These are phyloP conservation scores for Pythium monospermum DNA, from an alignment of 352 stramenopile genomes.

Conservation along the genomic window DNA sequence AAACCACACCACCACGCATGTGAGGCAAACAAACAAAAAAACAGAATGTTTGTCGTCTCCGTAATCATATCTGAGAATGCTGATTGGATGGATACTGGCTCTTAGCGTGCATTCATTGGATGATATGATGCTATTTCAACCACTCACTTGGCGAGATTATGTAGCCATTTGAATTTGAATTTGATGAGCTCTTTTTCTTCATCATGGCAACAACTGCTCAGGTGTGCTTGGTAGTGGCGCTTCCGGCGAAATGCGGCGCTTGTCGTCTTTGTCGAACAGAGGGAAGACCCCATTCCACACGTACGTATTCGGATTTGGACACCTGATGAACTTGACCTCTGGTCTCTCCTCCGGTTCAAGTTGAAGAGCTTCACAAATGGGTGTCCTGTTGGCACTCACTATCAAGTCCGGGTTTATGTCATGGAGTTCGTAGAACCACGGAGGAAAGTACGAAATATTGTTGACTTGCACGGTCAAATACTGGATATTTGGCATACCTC, in stretches of 20 bases:
- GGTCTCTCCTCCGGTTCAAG: not conserved
- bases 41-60: conserved; percentile 9
- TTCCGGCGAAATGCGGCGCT: conserved; percentile 5
- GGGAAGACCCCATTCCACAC: conserved; percentile 7
- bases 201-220: too few species aligned
- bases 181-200: too few species aligned
- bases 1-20: not conserved
- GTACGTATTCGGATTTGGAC: conserved; percentile 2
- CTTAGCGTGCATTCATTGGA: too few species aligned
- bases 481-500: not conserved
- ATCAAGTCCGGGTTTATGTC: not conserved
- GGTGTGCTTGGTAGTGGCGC: conserved; percentile 1
- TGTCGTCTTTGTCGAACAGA: conserved; percentile 12
- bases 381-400: conserved; percentile 1
- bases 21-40: not conserved
- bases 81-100: too few species aligned
- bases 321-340: not conserved
- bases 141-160: too few species aligned
- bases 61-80: too few species aligned
- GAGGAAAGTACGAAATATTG: conserved; percentile 5
- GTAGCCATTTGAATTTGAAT: too few species aligned
- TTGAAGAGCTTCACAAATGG: not conserved
- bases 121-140: too few species aligned
- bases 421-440: conserved; percentile 4
- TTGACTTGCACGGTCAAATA: conserved; percentile 9